A percentile compares a stretch with the other conserved stretches of the same genome.
phyloP scores from a whole-genome alignment of 78 protist species.

The Planoprotostelium fungivorum region DNA sequence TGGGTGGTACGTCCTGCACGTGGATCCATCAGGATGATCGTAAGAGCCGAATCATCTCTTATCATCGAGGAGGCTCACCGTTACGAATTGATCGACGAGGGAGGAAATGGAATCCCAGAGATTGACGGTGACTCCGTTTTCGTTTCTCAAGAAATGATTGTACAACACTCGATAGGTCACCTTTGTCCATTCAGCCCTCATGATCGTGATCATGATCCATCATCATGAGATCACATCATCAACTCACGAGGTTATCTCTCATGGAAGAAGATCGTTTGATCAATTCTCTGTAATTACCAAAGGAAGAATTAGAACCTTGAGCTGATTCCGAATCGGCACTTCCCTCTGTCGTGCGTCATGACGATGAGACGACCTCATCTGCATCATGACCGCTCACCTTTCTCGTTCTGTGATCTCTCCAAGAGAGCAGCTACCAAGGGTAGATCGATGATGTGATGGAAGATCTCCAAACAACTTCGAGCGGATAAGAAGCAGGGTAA shows the following conservation, averaged over 20 bases:
- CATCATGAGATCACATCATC: conserved; percentile 5
- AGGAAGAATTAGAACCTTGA: background rate
- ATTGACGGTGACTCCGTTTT: conserved; percentile 47
- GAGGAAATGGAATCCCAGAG: conserved; percentile 19
- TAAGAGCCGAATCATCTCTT: no score
- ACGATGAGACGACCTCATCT: background rate
- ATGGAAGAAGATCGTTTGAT: background rate
- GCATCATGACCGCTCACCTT: background rate
- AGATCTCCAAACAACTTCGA: conserved; percentile 32
- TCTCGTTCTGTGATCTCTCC: conserved; percentile 42
- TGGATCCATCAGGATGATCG: no score
- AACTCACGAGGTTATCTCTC: background rate
- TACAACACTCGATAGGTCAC: conserved; percentile 47
- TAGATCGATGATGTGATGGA: conserved; percentile 43
- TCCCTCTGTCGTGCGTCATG: background rate
- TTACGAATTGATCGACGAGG: background rate
- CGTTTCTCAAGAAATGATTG: conserved; percentile 44
- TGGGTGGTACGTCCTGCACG: background rate
- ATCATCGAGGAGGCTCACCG: background rate
- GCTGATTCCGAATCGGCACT: background rate
- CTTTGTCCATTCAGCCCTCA: no score
- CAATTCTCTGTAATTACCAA: background rate
- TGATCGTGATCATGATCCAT: conserved; percentile 6
- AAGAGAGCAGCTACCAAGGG: conserved; percentile 40
- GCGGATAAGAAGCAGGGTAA: conserved; percentile 42